These are phyloP conservation scores for Graphilbum ipis-grandicollis DNA, from an alignment of 2,329 filamentous ascomycete species.

Conservation along the genomic window DNA sequence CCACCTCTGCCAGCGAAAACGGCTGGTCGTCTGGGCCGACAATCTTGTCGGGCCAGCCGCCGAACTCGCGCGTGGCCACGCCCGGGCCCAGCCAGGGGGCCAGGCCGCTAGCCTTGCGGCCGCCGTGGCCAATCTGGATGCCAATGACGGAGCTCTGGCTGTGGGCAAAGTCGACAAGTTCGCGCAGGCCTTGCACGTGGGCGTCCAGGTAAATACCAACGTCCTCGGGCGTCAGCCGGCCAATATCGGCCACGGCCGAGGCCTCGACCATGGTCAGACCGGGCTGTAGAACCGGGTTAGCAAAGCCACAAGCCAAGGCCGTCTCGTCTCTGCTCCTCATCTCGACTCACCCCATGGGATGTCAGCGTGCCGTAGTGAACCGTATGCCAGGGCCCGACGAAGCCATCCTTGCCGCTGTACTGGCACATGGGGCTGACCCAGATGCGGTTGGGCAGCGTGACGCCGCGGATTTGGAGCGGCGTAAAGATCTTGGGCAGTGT, in stretches of 20 bases:
- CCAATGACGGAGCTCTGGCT: slow-evolving; percentile 44
- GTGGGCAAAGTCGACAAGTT: slow-evolving; percentile 24
- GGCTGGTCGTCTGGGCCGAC: slow-evolving; percentile 16
- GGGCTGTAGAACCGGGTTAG: too few relatives aligned
- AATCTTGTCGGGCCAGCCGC: slow-evolving; percentile 27
- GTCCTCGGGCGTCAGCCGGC: slow-evolving; percentile 19
- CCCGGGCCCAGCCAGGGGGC: slow-evolving; percentile 37
- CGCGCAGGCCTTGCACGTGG: slow-evolving; percentile 17
- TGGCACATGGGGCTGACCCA: slow-evolving; percentile 30
- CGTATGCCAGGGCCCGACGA: slow-evolving; percentile 24
- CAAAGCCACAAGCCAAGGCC: too few relatives aligned
- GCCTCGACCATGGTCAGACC: slow-evolving; percentile 16
- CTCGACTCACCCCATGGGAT: slow-evolving; percentile 14
- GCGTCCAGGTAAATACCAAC: slow-evolving; percentile 19
- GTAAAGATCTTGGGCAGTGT: slow-evolving; percentile 20
- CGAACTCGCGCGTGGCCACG: slow-evolving; percentile 28
- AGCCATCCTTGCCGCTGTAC: slow-evolving; percentile 23
- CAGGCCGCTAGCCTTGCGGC: slow-evolving; percentile 33
- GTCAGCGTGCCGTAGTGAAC: slow-evolving; percentile 21
- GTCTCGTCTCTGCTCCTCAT: too few relatives aligned
- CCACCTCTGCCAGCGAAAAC: background rate
- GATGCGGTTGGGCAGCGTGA: slow-evolving; percentile 27
- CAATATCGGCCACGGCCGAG: slow-evolving; percentile 14
- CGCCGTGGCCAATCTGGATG: slow-evolving; percentile 56
- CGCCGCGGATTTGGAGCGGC: slow-evolving; percentile 23